phyloP scores from a whole-genome alignment of 2,329 filamentous ascomycete species.

The Geosmithia flava region DNA sequence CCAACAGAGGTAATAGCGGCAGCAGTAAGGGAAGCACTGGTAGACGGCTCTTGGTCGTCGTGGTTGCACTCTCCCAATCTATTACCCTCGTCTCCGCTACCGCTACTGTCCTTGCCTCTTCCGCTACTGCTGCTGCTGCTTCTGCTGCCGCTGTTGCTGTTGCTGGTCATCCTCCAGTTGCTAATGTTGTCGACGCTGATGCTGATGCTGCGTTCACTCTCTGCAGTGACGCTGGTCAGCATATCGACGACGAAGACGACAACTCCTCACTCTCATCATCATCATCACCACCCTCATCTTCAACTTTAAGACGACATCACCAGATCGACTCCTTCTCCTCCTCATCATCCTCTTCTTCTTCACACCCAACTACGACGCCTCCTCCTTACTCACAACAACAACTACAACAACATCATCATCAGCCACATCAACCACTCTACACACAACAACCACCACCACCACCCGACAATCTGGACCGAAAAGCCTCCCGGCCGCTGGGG shows the following conservation, averaged over 20 bases:
- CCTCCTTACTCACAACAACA: neutral
- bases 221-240: constrained; percentile 1
- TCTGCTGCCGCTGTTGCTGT: no score
- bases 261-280: neutral
- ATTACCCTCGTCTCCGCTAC: no score
- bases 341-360: neutral
- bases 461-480: neutral
- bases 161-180: neutral
- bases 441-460: neutral
- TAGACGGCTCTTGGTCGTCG: neutral
- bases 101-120: no score
- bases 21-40: no score
- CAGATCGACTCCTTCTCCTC: neutral
- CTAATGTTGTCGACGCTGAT: neutral
- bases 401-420: neutral
- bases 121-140: no score
- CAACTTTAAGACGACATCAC: neutral
- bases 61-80: neutral
- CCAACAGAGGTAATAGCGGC: no score
- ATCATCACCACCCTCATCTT: neutral
- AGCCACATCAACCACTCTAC: neutral
- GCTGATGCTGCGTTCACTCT: neutral
- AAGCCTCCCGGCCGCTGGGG: neutral
- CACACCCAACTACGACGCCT: neutral
- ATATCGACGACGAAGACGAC: neutral